Conservation (phyloP, 345 rosid species). For the Erodium maritimum region DNA sequence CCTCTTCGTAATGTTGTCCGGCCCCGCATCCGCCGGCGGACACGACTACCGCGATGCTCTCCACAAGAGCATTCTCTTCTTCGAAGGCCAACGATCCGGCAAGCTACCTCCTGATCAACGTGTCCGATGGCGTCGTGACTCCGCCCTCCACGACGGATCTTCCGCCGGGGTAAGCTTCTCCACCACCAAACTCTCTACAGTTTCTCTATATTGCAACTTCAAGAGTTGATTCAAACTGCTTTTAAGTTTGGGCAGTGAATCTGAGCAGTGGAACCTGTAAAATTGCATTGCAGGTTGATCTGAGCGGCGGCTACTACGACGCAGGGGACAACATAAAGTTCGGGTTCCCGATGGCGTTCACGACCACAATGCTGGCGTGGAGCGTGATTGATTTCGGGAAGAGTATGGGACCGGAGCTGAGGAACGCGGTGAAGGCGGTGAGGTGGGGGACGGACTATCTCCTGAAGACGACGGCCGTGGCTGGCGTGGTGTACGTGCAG, state of each 20-base stretch:
- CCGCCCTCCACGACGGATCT: slow-evolving; percentile 69
- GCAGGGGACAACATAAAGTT: slow-evolving; percentile 93
- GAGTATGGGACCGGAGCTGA: slow-evolving; percentile 51
- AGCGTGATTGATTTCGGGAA: slow-evolving; percentile 68
- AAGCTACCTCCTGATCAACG: slow-evolving; percentile 41
- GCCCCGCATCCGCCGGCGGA: no score
- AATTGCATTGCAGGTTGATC: slow-evolving; percentile 40
- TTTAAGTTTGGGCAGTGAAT: no score
- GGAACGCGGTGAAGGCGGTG: slow-evolving; percentile 45
- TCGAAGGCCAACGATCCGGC: slow-evolving; percentile 89
- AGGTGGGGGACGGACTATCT: slow-evolving; percentile 86
- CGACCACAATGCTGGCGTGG: slow-evolving; percentile 92
- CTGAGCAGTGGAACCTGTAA: no score
- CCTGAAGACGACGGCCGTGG: slow-evolving; percentile 62
- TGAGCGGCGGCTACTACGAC: slow-evolving; percentile 84
- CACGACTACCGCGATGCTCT: slow-evolving; percentile 62
- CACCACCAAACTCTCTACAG: no score
- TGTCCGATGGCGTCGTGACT: slow-evolving; percentile 58
- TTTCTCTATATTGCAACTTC: no score
- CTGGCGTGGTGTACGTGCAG: slow-evolving; percentile 74
- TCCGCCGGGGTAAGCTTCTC: slow-evolving; percentile 35
- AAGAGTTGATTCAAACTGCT: no score
- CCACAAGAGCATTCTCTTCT: slow-evolving; percentile 65
- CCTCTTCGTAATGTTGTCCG: no score
- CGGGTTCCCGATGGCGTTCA: slow-evolving; percentile 90